Conservation (phyloP, 2,329 filamentous ascomycete species). For the Aplosporella prunicola region DNA sequence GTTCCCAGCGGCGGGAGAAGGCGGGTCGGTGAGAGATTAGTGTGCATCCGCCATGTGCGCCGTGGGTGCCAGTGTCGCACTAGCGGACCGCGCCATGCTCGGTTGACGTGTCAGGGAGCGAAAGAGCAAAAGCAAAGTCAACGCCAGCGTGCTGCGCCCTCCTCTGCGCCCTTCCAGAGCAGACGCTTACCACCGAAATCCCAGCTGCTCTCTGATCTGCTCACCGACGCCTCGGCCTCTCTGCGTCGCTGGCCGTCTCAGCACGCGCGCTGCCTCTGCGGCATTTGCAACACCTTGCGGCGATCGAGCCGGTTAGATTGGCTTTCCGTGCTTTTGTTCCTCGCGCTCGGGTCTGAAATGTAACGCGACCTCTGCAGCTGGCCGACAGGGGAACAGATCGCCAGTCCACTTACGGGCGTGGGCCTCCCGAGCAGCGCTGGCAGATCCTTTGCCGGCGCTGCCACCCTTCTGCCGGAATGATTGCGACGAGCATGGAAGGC, state of each 20-base stretch:
- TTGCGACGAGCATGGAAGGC: too few species aligned
- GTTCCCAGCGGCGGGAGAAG: conserved; percentile 8
- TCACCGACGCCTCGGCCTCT: conserved; percentile 4
- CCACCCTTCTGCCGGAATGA: too few species aligned
- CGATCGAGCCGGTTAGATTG: conserved; percentile 5
- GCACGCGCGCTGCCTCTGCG: conserved; percentile 8
- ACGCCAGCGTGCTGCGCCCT: conserved; percentile 8
- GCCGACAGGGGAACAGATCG: conserved; percentile 4
- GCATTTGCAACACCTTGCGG: conserved; percentile 5
- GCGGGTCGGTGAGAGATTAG: conserved; percentile 12
- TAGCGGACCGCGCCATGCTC: conserved; percentile 5
- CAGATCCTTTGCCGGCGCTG: not conserved
- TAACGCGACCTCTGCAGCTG: too few species aligned
- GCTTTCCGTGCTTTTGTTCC: not conserved
- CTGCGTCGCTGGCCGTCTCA: conserved; percentile 11
- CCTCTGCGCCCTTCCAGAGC: conserved; percentile 6
- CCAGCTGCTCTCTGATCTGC: conserved; percentile 4
- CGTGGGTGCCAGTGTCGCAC: conserved; percentile 9
- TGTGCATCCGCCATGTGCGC: conserved; percentile 8
- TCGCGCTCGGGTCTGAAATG: too few species aligned
- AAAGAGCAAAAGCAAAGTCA: conserved; percentile 10
- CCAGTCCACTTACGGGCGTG: too few species aligned
- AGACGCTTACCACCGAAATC: not conserved
- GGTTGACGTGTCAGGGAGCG: conserved; percentile 9
- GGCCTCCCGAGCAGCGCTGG: not conserved